Evolutionary conservation across 768 basidiomycete species (phyloP).

Genomic region (Tephrocybe sp.): DNA sequence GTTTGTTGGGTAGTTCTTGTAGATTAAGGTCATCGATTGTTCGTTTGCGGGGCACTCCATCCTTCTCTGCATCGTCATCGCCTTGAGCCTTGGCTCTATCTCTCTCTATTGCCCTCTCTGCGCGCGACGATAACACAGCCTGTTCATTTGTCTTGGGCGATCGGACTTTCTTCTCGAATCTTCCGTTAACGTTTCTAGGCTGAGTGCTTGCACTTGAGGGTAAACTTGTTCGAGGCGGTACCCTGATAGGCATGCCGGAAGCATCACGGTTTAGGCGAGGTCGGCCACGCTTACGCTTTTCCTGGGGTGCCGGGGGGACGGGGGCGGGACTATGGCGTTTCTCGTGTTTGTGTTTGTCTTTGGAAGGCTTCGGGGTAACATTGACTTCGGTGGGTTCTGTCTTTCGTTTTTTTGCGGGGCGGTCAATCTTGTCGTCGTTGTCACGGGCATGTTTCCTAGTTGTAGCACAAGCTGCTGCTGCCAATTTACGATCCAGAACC

Average conservation of each 20-base stretch:
- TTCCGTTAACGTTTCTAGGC: conserved; percentile 61
- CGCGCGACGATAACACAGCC: conserved; percentile 27
- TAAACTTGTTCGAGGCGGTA: conserved; percentile 19
- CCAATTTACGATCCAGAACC: conserved; percentile 54
- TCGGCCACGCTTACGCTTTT: conserved; percentile 41
- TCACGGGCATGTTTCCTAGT: conserved; percentile 31
- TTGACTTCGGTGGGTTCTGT: conserved; percentile 33
- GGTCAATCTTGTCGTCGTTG: conserved; percentile 32
- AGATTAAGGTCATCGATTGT: conserved; percentile 27
- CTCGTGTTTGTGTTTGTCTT: conserved; percentile 7
- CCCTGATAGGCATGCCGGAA: conserved; percentile 17
- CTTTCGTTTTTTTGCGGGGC: conserved; percentile 49
- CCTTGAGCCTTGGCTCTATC: conserved; percentile 29
- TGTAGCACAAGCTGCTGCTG: conserved; percentile 33
- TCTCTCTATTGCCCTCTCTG: conserved; percentile 39
- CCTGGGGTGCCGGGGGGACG: conserved; percentile 7
- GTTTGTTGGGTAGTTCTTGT: conserved; percentile 34
- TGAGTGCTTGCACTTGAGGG: conserved; percentile 35
- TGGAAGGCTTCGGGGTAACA: conserved; percentile 20
- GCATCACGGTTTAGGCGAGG: conserved; percentile 33
- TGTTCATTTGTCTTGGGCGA: conserved; percentile 32
- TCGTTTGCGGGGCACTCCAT: conserved; percentile 25
- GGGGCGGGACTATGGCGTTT: conserved; percentile 16
- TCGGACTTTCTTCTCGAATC: conserved; percentile 62
- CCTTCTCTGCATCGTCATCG: conserved; percentile 18